These are phyloP conservation scores for Solanum aculeatissimum DNA, from an alignment of 305 asterid genomes.

Conservation along the genomic window DNA sequence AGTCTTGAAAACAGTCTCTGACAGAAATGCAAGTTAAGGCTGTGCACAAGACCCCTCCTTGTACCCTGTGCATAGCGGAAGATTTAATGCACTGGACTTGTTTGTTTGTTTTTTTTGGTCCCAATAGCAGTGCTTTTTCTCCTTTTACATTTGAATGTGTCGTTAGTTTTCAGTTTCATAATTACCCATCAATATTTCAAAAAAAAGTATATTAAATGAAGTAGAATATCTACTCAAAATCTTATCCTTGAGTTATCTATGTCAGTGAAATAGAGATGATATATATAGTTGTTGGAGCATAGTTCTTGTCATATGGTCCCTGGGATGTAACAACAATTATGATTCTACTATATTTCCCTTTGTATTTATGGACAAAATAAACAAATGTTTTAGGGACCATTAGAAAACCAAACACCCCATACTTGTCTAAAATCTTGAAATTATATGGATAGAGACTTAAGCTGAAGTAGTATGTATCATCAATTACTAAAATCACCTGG, in stretches of 20 bases:
- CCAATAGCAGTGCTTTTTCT: too few species aligned
- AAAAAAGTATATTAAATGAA: background rate
- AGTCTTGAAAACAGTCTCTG: too few species aligned
- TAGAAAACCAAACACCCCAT: background rate
- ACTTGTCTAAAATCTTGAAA: background rate
- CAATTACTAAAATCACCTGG: background rate
- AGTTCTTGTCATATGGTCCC: background rate
- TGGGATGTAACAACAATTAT: background rate
- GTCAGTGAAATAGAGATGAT: background rate
- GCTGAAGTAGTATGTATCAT: background rate
- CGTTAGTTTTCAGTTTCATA: background rate
- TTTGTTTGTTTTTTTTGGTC: too few species aligned
- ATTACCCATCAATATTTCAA: background rate
- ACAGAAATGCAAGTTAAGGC: too few species aligned
- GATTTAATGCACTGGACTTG: too few species aligned
- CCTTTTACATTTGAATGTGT: background rate
- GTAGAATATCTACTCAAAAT: background rate
- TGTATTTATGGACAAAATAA: background rate
- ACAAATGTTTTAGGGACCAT: background rate
- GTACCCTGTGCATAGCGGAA: too few species aligned
- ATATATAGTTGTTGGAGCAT: background rate
- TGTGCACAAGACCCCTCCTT: too few species aligned
- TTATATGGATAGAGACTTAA: background rate
- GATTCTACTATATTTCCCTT: background rate
- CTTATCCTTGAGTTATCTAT: background rate